phyloP scores from a whole-genome alignment of 2,329 filamentous ascomycete genomes.

The Nemania diffusa region DNA sequence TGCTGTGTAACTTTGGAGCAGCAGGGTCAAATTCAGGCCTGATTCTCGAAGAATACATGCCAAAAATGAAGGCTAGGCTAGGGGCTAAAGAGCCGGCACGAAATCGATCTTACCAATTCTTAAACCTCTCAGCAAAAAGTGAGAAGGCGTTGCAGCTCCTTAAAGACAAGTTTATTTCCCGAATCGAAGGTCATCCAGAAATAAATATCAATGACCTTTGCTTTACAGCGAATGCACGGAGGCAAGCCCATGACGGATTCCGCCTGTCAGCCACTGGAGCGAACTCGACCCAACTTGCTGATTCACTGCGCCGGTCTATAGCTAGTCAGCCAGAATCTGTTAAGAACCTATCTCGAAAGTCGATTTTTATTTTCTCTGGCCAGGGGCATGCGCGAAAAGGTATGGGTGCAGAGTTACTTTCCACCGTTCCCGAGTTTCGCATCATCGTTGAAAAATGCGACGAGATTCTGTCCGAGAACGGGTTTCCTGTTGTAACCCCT shows the following conservation, averaged over 20 bases:
- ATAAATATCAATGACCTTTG: slow-evolving; percentile 35
- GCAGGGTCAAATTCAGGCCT: slow-evolving; percentile 43
- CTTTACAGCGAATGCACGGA: slow-evolving; percentile 41
- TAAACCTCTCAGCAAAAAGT: slow-evolving; percentile 39
- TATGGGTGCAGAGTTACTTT: slow-evolving; percentile 47
- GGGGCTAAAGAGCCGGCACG: not conserved
- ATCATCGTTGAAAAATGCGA: slow-evolving; percentile 44
- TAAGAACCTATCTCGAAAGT: slow-evolving; percentile 29
- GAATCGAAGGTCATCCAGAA: slow-evolving; percentile 21
- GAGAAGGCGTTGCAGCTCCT: slow-evolving; percentile 22
- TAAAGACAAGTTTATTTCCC: slow-evolving; percentile 20
- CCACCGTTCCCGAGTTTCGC: slow-evolving; percentile 44
- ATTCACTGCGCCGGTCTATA: slow-evolving; percentile 5
- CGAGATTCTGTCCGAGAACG: slow-evolving; percentile 38
- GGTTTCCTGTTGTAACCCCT: slow-evolving; percentile 47
- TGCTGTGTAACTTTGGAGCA: slow-evolving; percentile 50
- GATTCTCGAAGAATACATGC: slow-evolving; percentile 41
- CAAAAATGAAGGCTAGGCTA: not conserved
- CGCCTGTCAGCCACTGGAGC: slow-evolving; percentile 34
- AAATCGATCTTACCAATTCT: slow-evolving; percentile 19
- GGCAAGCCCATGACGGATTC: slow-evolving; percentile 28
- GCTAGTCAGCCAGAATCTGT: not conserved
- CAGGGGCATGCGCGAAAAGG: slow-evolving; percentile 48
- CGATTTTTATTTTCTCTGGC: slow-evolving; percentile 51
- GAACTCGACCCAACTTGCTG: slow-evolving; percentile 3